These are phyloP conservation scores for Coemansia sp. DNA, from an alignment of 192 early-diverging fungal genomes.

Conservation along the genomic window DNA sequence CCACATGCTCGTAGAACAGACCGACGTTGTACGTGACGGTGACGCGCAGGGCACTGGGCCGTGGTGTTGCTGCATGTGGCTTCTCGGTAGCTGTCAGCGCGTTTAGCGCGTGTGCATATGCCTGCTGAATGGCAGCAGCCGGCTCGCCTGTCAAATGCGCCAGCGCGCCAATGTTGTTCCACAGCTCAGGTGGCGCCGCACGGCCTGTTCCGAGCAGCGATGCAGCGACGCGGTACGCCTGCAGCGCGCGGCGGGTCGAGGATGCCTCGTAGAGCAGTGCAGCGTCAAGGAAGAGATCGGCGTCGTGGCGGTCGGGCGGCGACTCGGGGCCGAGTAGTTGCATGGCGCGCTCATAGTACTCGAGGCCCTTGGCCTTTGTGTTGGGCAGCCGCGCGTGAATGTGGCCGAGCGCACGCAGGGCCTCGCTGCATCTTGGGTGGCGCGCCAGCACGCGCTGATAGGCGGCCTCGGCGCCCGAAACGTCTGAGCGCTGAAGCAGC, in stretches of 20 bases:
- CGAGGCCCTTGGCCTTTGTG: slow-evolving; percentile 62
- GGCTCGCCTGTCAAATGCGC: slow-evolving; percentile 57
- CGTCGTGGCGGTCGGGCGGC: slow-evolving; percentile 38
- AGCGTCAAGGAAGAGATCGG: slow-evolving; percentile 60
- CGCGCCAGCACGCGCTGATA: slow-evolving; percentile 59
- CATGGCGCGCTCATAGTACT: slow-evolving; percentile 63
- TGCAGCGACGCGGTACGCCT: slow-evolving; percentile 41
- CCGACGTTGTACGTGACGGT: slow-evolving; percentile 77
- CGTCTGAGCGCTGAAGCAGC: slow-evolving; percentile 52
- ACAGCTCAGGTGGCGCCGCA: slow-evolving; percentile 58
- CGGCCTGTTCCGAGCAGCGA: slow-evolving; percentile 17
- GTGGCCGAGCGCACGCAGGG: slow-evolving; percentile 57
- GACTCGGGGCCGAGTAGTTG: slow-evolving; percentile 33
- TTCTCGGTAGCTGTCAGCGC: slow-evolving; percentile 6
- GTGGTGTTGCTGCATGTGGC: neutral
- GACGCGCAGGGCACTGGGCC: slow-evolving; percentile 10
- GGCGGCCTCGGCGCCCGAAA: slow-evolving; percentile 43
- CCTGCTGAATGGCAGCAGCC: slow-evolving; percentile 6
- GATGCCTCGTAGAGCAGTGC: slow-evolving; percentile 63
- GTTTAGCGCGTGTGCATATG: slow-evolving; percentile 5
- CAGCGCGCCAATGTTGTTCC: slow-evolving; percentile 85
- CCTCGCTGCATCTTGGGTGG: slow-evolving; percentile 64
- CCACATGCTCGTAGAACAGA: slow-evolving; percentile 62
- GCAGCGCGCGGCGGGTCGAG: slow-evolving; percentile 44
- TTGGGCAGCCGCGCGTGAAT: slow-evolving; percentile 60